Percentiles rank a stretch among this genome's conserved stretches.
Conservation (phyloP, 140 eudicot species). For the Cichorium intybus region DNA sequence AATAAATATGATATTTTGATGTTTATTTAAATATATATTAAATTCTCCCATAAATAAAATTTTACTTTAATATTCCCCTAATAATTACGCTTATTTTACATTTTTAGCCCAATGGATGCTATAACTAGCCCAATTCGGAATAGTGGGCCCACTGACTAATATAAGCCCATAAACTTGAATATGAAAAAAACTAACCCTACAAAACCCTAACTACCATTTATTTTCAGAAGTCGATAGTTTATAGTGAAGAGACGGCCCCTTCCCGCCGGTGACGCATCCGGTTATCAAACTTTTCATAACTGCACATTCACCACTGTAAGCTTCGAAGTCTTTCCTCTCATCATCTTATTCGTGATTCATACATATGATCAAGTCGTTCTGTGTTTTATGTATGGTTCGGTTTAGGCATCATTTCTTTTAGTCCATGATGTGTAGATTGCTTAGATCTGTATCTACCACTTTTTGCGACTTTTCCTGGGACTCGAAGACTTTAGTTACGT, state of each 20-base stretch:
- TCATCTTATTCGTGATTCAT: not conserved
- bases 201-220: conserved; percentile 24
- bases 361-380: not conserved
- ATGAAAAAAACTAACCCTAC: conserved; percentile 15
- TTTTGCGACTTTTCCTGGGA: not conserved
- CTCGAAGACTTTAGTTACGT: not conserved
- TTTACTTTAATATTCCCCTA: too few species aligned
- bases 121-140: not conserved
- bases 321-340: not conserved
- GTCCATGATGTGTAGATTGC: not conserved
- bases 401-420: not conserved
- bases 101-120: not conserved
- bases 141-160: not conserved
- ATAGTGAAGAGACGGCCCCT: not conserved
- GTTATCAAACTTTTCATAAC: not conserved
- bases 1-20: too few species aligned
- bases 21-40: too few species aligned
- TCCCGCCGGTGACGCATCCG: conserved; percentile 13
- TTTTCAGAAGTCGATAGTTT: not conserved
- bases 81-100: too few species aligned
- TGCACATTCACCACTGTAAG: conserved; percentile 15
- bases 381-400: not conserved
- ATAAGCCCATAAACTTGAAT: not conserved
- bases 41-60: too few species aligned
- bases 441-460: not conserved